Conservation (phyloP, 208 protist genomes). For the Ichthyophonus hoferi region DNA sequence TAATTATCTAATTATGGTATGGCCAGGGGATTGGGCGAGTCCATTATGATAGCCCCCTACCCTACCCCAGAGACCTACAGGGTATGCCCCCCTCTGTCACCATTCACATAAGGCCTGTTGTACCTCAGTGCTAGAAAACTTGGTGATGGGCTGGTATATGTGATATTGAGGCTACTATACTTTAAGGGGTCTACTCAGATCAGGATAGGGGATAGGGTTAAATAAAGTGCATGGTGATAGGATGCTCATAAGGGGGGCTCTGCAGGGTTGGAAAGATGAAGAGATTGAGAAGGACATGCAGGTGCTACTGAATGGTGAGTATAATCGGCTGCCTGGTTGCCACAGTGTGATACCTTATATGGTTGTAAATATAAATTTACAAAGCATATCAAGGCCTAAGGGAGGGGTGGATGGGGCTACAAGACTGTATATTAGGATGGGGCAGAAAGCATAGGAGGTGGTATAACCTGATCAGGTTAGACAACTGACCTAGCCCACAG, state of each 20-base stretch:
- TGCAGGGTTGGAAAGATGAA: not conserved
- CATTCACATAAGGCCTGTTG: not conserved
- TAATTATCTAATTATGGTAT: too few species aligned
- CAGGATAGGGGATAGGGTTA: not conserved
- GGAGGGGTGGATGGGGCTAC: too few species aligned
- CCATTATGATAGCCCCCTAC: not conserved
- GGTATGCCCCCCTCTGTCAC: not conserved
- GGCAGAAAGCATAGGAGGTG: too few species aligned
- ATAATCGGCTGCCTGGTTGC: not conserved
- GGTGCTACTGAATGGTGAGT: not conserved
- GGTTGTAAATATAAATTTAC: too few species aligned
- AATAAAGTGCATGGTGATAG: not conserved
- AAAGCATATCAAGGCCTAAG: too few species aligned
- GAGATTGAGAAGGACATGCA: not conserved
- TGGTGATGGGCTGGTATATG: too few species aligned
- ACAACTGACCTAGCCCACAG: not conserved
- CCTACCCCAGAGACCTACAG: not conserved
- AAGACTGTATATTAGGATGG: too few species aligned
- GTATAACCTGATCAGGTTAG: not conserved
- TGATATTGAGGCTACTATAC: too few species aligned
- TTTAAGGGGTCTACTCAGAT: too few species aligned
- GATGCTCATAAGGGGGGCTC: not conserved
- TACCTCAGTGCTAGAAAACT: not conserved
- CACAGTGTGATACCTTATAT: not conserved
- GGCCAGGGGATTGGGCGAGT: not conserved